These are phyloP conservation scores for Penicillium bovifimosum DNA, from an alignment of 495 filamentous ascomycete species.

Conservation along the genomic window DNA sequence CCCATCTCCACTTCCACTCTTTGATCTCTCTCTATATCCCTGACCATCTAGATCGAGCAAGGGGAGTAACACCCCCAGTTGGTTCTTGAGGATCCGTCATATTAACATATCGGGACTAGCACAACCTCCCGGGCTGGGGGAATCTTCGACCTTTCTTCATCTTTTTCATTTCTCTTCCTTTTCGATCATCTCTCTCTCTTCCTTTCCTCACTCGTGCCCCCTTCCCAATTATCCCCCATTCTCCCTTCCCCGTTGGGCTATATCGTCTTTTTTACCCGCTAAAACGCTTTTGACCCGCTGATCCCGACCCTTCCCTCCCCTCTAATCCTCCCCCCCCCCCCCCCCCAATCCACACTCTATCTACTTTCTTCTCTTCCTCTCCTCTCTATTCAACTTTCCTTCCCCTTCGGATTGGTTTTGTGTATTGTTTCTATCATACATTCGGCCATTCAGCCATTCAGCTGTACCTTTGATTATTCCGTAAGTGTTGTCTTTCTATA, in stretches of 20 bases:
- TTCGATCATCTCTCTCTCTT: conserved; percentile 10
- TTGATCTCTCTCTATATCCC: neutral
- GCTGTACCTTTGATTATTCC: no score
- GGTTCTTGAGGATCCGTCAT: conserved; percentile 44
- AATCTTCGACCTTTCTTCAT: conserved; percentile 37
- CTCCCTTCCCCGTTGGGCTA: conserved; percentile 14
- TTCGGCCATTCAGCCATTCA: no score
- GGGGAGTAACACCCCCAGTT: conserved; percentile 21
- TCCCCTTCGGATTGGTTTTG: conserved; percentile 10
- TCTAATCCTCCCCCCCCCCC: conserved; percentile 8
- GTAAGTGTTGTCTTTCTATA: conserved; percentile 1
- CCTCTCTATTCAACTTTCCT: neutral
- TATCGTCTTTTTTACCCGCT: conserved; percentile 10
- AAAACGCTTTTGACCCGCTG: conserved; percentile 1
- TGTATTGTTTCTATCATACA: conserved; percentile 2
- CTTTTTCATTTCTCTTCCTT: conserved; percentile 8
- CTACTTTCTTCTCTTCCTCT: conserved; percentile 12
- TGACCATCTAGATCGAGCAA: conserved; percentile 3
- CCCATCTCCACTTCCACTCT: no score
- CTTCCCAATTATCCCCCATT: conserved; percentile 19
- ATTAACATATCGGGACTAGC: conserved; percentile 48
- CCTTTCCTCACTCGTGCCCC: conserved; percentile 15
- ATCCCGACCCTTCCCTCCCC: conserved; percentile 9
- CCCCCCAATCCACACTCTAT: conserved; percentile 1
- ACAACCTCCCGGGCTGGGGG: conserved; percentile 25